Conservation (phyloP, 805 yeast genomes). For the Candida orba region DNA sequence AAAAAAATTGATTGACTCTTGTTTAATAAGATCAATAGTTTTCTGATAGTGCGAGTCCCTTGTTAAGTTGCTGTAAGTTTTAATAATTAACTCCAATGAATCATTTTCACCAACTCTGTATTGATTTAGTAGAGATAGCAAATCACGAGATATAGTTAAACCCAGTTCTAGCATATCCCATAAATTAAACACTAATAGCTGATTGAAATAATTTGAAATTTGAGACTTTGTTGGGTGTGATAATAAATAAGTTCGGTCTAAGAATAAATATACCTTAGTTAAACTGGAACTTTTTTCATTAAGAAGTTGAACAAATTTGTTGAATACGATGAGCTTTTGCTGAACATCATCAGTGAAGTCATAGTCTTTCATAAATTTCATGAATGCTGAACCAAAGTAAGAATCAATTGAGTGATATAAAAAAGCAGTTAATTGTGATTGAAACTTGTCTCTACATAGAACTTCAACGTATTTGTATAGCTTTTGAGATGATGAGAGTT, state of each 20-base stretch:
- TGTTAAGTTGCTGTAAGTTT: neutral
- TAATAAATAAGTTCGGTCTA: conserved; percentile 22
- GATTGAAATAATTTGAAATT: conserved; percentile 4
- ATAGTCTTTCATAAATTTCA: neutral
- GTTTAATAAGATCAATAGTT: too few relatives aligned
- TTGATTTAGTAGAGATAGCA: neutral
- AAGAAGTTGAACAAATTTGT: neutral
- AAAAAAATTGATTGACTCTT: too few relatives aligned
- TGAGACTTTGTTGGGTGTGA: conserved; percentile 20
- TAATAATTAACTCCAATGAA: neutral
- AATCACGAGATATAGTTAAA: neutral
- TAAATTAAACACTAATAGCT: conserved; percentile 1
- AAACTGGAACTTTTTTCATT: neutral
- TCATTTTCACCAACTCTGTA: neutral
- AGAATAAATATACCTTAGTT: conserved; percentile 14
- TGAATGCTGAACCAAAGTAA: neutral
- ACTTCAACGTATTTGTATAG: conserved; percentile 22
- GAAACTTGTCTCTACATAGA: conserved; percentile 18
- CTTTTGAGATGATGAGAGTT: conserved; percentile 1
- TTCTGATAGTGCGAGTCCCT: too few relatives aligned
- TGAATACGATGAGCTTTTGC: too few relatives aligned
- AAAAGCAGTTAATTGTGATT: conserved; percentile 11
- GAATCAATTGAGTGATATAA: conserved; percentile 8
- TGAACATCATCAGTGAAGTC: neutral
- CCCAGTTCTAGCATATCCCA: neutral